Base-by-base conservation (phyloP, 2,329 filamentous ascomycete genomes). In the Fusarium napiforme region DNA sequence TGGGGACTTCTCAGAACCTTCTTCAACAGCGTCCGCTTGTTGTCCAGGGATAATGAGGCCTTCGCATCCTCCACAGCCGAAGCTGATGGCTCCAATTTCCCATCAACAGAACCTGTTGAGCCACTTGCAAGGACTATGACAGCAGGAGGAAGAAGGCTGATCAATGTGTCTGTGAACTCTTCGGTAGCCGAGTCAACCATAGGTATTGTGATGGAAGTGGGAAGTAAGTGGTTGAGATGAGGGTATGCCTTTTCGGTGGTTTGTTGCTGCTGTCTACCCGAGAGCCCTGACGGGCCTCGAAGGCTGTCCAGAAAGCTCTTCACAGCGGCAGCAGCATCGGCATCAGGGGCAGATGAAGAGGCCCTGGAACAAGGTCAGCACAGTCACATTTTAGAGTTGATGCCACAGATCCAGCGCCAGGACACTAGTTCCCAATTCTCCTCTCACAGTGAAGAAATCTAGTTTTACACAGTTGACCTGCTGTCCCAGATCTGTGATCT, bases 231-330 rank as follows among this genome's bases (percentile, higher is more conserved):
- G 78, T 92, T 91, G 55, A 99, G 90, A 36, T 95, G 92, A 19
- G 95, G 96, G 81, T 93, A 98, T 0, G 91, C 85, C 75, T 92
- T 90, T 71, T 92, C 83, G 57, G 79, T 74, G 21, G 74, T 71
- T 55, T 80, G 78, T 49, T 80, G 63, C 46, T 65, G 62, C 39
- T 82, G 81, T 34, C 76, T 79, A 70, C 81, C 81, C 73, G 84
- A 79, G 55, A 83, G 73, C 55, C 82, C 81, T 34, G 85, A 81
- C 37, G 86, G 85, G 67, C 90, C 88, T 79, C 91, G 90, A 72
- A 98, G 86, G 8, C 96, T 97, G 70, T 92, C 90, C 77, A 98
- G 88, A 81, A 99, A 95, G 83, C 96, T 95, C 79, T 94, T 93
- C 74, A 98, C 94, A 69, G 93, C 90, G 45, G 90, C 88, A 64